These are phyloP conservation scores for Fusarium sp. DNA, from an alignment of 2,329 filamentous ascomycete genomes.

Conservation along the genomic window DNA sequence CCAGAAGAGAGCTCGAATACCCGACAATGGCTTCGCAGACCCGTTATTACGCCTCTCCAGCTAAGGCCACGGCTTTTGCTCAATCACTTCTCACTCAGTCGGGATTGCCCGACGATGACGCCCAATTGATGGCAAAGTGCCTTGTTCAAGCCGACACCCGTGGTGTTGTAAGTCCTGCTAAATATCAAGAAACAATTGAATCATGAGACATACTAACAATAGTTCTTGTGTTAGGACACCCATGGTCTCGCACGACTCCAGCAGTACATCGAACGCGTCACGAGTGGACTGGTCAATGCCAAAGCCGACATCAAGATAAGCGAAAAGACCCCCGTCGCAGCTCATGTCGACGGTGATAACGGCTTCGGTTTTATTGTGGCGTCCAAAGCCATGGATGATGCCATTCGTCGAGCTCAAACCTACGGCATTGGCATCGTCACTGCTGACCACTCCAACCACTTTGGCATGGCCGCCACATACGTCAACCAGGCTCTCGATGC, in stretches of 20 bases:
- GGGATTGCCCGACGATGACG: conserved; percentile 26
- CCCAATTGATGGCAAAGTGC: conserved; percentile 27
- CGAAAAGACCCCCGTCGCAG: conserved; percentile 28
- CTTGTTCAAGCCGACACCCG: conserved; percentile 27
- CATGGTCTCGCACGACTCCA: conserved; percentile 24
- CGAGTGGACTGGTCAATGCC: conserved; percentile 24
- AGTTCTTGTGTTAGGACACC: conserved; percentile 16
- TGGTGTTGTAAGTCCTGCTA: conserved; percentile 12
- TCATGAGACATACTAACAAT: too few relatives aligned
- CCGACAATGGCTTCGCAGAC: conserved; percentile 18
- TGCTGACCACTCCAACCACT: conserved; percentile 28
- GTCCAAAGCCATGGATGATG: conserved; percentile 23
- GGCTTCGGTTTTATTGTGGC: conserved; percentile 32
- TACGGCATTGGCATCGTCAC: conserved; percentile 34
- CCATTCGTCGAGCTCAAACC: conserved; percentile 19
- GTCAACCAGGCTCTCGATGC: conserved; percentile 21
- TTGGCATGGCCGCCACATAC: conserved; percentile 32
- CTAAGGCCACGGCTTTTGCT: conserved; percentile 18
- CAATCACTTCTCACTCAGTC: conserved; percentile 16
- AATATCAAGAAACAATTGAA: not conserved
- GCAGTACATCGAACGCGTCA: conserved; percentile 27
- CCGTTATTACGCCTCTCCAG: conserved; percentile 12
- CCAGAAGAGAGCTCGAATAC: not conserved
- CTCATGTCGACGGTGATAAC: conserved; percentile 26
- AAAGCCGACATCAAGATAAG: conserved; percentile 20